Evolutionary conservation across 1,284 basidiomycete genomes (phyloP).

Genomic region (Apiotrichum montevideense): DNA sequence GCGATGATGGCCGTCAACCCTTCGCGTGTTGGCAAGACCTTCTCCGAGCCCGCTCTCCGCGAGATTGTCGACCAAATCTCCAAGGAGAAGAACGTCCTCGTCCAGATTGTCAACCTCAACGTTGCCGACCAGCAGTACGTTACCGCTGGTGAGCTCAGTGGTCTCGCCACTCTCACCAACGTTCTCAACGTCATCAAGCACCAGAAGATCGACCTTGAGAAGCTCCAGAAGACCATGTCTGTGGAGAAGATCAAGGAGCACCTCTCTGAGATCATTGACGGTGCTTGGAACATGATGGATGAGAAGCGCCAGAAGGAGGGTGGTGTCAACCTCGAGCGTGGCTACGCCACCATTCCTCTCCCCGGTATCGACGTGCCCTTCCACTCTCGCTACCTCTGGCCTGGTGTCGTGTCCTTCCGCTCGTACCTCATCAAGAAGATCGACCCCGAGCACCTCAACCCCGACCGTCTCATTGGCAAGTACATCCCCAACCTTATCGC

Average conservation of each 20-base stretch:
- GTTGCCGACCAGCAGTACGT: constrained; percentile 81
- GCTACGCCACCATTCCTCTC: constrained; percentile 90
- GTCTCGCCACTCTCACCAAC: constrained; percentile 88
- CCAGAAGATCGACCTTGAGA: constrained; percentile 91
- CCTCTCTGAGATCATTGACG: constrained; percentile 85
- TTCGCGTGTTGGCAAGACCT: constrained; percentile 84
- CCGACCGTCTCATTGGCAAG: constrained; percentile 83
- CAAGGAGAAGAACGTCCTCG: constrained; percentile 65
- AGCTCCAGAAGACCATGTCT: constrained; percentile 56
- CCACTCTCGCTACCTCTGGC: constrained; percentile 96
- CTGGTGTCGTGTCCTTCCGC: constrained; percentile 74
- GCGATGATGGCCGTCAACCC: constrained; percentile 99
- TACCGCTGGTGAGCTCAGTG: constrained; percentile 90
- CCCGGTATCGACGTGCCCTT: constrained; percentile 99
- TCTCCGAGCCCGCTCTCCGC: constrained; percentile 80
- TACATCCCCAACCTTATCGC: constrained; percentile 98
- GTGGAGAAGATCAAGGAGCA: constrained; percentile 47
- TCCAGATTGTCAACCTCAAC: constrained; percentile 97
- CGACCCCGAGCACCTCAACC: constrained; percentile 80
- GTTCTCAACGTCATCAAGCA: constrained; percentile 95
- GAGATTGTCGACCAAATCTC: constrained; percentile 92
- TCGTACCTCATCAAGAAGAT: constrained; percentile 96
- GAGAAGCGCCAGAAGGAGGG: constrained; percentile 72
- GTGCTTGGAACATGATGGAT: constrained; percentile 65
- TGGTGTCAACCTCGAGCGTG: constrained; percentile 88